Conservation (phyloP, 2,329 filamentous ascomycete species). For the Beauveria caledonica region DNA sequence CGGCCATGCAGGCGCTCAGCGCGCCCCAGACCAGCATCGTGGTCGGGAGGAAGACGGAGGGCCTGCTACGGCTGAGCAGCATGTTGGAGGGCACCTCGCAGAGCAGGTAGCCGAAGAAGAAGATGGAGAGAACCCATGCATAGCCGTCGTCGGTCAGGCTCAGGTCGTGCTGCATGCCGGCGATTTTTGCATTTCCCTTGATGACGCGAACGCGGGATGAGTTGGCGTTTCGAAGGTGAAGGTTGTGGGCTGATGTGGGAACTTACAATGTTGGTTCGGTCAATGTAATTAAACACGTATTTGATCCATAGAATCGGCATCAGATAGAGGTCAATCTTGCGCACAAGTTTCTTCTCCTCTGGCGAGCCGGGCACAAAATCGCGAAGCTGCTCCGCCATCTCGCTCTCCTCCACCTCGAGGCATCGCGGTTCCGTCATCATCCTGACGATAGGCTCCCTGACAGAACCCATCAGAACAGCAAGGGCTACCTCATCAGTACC, state of each 20-base stretch:
- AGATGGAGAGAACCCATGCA: constrained; percentile 49
- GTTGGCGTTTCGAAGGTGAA: constrained; percentile 36
- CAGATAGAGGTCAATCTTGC: constrained; percentile 30
- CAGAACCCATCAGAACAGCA: background rate
- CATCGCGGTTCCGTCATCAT: background rate
- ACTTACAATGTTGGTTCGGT: constrained; percentile 22
- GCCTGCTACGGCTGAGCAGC: constrained; percentile 42
- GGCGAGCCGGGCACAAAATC: constrained; percentile 20
- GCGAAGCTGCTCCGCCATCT: constrained; percentile 19
- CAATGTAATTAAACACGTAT: constrained; percentile 23
- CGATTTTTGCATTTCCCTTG: constrained; percentile 50
- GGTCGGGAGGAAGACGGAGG: constrained; percentile 43
- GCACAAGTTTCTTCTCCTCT: constrained; percentile 17
- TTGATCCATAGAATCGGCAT: constrained; percentile 48
- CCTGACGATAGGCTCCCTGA: background rate
- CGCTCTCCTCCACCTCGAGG: constrained; percentile 12
- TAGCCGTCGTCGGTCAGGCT: constrained; percentile 38
- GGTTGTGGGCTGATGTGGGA: background rate
- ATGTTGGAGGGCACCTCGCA: constrained; percentile 50
- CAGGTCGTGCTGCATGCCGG: constrained; percentile 42
- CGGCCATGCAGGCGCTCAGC: constrained; percentile 45
- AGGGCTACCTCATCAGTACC: background rate
- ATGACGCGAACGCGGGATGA: constrained; percentile 46
- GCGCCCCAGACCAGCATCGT: constrained; percentile 47
- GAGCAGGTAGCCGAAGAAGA: constrained; percentile 49